Base-by-base conservation (phyloP, 2,329 filamentous ascomycete species). In the Talaromyces sp. region DNA sequence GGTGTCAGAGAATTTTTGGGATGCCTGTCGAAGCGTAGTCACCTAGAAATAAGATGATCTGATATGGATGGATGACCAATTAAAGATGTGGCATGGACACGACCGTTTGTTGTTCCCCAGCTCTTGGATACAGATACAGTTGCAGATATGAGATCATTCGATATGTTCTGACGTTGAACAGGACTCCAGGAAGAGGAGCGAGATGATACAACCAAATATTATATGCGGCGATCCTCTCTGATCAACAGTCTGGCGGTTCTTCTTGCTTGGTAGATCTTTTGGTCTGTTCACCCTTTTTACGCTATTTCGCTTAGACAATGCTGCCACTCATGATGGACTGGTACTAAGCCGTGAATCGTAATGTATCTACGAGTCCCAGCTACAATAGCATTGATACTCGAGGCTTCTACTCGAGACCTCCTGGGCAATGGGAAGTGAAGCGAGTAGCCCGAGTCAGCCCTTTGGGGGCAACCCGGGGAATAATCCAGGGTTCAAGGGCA, bases 131-230 rank as follows among this genome's bases (percentile, higher is more conserved):
- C 53, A 38, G 53, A n/a, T 56, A 19, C 27, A 49, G 40, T 60
- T 31, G 58, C 58, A 43, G 45, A 61, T 38, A 62, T 62, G 60
- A 62, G 60, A 54, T 62, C 60, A 62, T 54, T 19, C 19, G 25
- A n/a, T 40, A 38, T 15, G 60, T 15, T 62, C 60, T 34, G 47
- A 62, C 47, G 22, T 54, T 40, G 31, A 40, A 51, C 59, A 61
- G 22, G 38, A 22, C 8, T 29, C 34, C 58, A 45, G 38, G 27
- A 43, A 43, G 38, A 5, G 58, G 19, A 61, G 51, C 15, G 17
- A 56, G 53, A 56, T 54, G 51, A 34, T 54, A 54, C 51, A 54
- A 15, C 38, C 53, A 17, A 36, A 25, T 56, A 25, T 25, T 56
- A 56, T 61, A 61, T 38, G 60, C 29, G 34, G 27, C 38, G 29